These are phyloP conservation scores for Aegilops bicornis DNA, from an alignment of 176 grass and related monocot species.

Conservation along the genomic window DNA sequence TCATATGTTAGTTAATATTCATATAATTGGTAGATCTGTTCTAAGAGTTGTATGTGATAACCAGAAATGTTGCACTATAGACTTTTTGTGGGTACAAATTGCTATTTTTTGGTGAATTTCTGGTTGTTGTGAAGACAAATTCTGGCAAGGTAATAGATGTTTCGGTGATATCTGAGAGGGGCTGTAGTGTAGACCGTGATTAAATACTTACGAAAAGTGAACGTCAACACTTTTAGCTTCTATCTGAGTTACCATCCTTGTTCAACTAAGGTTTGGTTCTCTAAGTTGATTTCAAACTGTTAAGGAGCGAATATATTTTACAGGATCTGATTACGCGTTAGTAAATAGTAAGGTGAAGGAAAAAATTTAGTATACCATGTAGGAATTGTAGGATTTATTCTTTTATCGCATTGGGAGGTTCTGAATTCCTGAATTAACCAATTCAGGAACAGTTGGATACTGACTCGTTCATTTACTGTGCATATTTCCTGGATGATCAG, in stretches of 20 bases:
- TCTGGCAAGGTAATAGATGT: not conserved
- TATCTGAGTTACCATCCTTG: not conserved
- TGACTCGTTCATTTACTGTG: not conserved
- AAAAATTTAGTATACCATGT: not conserved
- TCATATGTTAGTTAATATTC: not conserved
- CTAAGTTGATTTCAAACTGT: not conserved
- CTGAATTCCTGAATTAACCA: not conserved
- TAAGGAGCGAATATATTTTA: not conserved
- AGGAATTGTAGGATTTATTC: not conserved
- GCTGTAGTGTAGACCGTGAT: not conserved
- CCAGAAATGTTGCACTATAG: not conserved
- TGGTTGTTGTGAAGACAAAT: not conserved
- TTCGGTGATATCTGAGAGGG: not conserved
- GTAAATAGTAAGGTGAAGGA: not conserved
- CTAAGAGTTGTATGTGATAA: not conserved
- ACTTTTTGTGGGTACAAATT: not conserved
- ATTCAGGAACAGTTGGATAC: not conserved
- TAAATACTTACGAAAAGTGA: not conserved
- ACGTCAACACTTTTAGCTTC: not conserved
- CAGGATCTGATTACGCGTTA: not conserved
- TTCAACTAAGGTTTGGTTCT: slow-evolving; percentile 16
- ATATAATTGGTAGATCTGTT: not conserved
- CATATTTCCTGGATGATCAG: slow-evolving; percentile 9
- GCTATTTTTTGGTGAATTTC: not conserved
- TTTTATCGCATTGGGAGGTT: not conserved